Evolutionary conservation across 495 filamentous ascomycete genomes (phyloP).

Genomic region (Articulospora tetracladia): DNA sequence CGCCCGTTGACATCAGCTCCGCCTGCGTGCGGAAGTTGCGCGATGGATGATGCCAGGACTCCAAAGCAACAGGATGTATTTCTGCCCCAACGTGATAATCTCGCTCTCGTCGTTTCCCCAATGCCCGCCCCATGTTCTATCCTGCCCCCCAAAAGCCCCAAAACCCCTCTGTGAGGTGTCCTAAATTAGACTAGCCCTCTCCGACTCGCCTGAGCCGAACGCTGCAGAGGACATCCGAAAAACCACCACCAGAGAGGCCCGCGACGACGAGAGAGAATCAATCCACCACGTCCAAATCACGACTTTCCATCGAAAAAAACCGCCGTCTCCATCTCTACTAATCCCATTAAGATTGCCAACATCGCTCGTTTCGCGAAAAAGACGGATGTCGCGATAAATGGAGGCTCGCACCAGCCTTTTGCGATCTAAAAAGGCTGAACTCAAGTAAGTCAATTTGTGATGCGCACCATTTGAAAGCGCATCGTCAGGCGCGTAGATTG

Average conservation of each 20-base stretch:
- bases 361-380: constrained; percentile 48
- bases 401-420: constrained; percentile 52
- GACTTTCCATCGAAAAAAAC: constrained; percentile 49
- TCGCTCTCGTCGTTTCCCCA: too few species aligned
- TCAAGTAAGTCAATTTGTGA: constrained; percentile 35
- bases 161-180: too few species aligned
- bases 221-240: neutral
- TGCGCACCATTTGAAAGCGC: constrained; percentile 35
- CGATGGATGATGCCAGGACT: too few species aligned
- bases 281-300: constrained; percentile 43
- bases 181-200: too few species aligned
- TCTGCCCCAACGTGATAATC: too few species aligned
- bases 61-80: too few species aligned
- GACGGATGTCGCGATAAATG: constrained; percentile 59
- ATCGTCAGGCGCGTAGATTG: constrained; percentile 40
- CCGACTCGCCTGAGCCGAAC: too few species aligned
- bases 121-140: too few species aligned
- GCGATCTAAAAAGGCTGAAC: constrained; percentile 47
- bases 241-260: neutral
- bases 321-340: constrained; percentile 27
- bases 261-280: constrained; percentile 29
- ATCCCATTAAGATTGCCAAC: constrained; percentile 29
- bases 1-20: too few species aligned
- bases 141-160: too few species aligned
- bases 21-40: too few species aligned